These are phyloP conservation scores for Barnettozyma salicaria DNA, from an alignment of 805 yeast species.

Conservation along the genomic window DNA sequence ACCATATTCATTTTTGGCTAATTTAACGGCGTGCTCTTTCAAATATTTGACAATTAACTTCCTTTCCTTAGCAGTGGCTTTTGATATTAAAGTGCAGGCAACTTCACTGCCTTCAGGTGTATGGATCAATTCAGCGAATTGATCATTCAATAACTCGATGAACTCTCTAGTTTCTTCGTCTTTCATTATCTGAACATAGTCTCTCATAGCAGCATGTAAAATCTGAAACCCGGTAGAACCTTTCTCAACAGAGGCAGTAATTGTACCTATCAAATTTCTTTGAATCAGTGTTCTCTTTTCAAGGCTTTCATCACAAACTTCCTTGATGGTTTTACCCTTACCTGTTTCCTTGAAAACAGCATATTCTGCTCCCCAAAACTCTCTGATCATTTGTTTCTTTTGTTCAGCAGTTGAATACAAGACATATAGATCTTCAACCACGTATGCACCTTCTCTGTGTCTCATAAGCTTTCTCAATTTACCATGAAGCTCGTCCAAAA, in stretches of 20 bases:
- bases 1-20: constrained; percentile 83
- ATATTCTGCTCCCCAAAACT: constrained; percentile 94
- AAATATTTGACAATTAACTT: constrained; percentile 67
- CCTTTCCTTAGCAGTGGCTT: constrained; percentile 89
- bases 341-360: constrained; percentile 83
- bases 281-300: constrained; percentile 76
- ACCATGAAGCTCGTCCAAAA: constrained; percentile 85
- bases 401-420: constrained; percentile 81
- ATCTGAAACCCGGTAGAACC: constrained; percentile 96
- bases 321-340: constrained; percentile 53
- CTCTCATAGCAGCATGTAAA: constrained; percentile 93
- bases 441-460: constrained; percentile 97
- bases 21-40: constrained; percentile 67
- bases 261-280: constrained; percentile 72
- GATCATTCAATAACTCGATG: constrained; percentile 78
- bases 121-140: constrained; percentile 90
- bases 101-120: constrained; percentile 93
- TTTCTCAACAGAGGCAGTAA: constrained; percentile 85
- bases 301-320: constrained; percentile 57
- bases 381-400: constrained; percentile 85
- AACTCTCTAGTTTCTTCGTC: constrained; percentile 70
- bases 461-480: constrained; percentile 86
- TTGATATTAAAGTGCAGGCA: constrained; percentile 72
- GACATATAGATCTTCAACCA: constrained; percentile 86
- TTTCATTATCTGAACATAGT: constrained; percentile 68